Conservation (phyloP, 2,329 filamentous ascomycete species). For the Ophiostoma ulmi region DNA sequence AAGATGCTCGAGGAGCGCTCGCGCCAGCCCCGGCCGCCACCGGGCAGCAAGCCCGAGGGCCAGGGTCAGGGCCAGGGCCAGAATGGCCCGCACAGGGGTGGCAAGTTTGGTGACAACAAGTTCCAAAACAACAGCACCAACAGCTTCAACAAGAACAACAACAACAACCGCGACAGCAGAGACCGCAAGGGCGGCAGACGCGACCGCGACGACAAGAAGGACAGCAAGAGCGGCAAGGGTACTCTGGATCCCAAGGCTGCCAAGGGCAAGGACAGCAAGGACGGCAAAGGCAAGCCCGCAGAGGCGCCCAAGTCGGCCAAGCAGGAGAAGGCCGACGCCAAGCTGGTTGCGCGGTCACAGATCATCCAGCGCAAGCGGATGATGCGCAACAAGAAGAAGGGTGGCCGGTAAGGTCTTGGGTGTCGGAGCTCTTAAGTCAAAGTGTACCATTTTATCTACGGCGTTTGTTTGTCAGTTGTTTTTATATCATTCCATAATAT, state of each 20-base stretch:
- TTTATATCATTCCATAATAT: conserved; percentile 9
- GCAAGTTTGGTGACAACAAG: conserved; percentile 13
- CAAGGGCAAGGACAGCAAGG: not conserved
- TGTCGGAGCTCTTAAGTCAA: not conserved
- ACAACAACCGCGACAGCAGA: conserved; percentile 32
- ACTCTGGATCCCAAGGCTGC: not conserved
- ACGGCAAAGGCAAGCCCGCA: conserved; percentile 5
- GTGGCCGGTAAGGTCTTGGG: not conserved
- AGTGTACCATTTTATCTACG: not conserved
- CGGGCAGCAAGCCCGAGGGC: conserved; percentile 31
- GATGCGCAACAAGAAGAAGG: conserved; percentile 62
- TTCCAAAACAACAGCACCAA: conserved; percentile 6
- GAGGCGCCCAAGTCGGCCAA: conserved; percentile 18
- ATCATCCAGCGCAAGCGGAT: conserved; percentile 83
- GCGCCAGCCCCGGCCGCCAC: conserved; percentile 27
- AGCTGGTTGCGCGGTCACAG: conserved; percentile 54
- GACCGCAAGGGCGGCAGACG: conserved; percentile 33
- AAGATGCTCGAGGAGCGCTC: conserved; percentile 53
- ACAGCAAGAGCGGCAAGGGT: conserved; percentile 6
- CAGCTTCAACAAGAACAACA: conserved; percentile 24
- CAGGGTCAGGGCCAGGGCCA: conserved; percentile 25
- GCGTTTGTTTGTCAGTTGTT: not conserved
- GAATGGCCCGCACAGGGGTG: not conserved
- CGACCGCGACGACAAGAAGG: conserved; percentile 37
- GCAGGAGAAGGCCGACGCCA: conserved; percentile 33